Evolutionary conservation across 805 yeast species (phyloP).

Genomic region (Candida loeiensis): DNA sequence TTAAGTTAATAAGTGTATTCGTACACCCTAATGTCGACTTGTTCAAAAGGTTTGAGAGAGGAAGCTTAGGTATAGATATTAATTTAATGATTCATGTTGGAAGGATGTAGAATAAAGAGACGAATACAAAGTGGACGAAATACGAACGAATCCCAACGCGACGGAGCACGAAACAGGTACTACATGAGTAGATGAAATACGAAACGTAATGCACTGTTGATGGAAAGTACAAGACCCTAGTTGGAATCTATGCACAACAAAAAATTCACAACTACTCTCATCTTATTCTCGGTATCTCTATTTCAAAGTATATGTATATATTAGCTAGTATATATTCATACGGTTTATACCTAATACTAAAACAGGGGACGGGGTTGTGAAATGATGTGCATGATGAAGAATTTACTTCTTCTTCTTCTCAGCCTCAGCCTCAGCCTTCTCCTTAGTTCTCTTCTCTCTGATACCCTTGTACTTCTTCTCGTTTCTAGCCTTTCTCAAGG

Average conservation of each 20-base stretch:
- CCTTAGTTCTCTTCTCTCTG: conserved; percentile 97
- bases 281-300: background rate
- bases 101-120: background rate
- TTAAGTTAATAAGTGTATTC: conserved; percentile 19
- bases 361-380: conserved; percentile 5
- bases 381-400: conserved; percentile 5
- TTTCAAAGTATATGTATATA: conserved; percentile 8
- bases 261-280: background rate
- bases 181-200: too few relatives aligned
- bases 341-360: conserved; percentile 7
- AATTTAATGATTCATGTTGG: conserved; percentile 6
- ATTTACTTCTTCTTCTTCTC: conserved; percentile 91
- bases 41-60: too few relatives aligned
- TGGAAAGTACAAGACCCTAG: background rate
- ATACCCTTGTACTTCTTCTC: conserved; percentile 91
- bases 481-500: conserved; percentile 93
- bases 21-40: conserved; percentile 1
- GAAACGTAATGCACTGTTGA: too few relatives aligned
- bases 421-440: conserved; percentile 98
- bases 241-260: background rate
- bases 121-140: background rate
- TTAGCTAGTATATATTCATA: conserved; percentile 10
- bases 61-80: conserved; percentile 4
- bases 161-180: too few relatives aligned
- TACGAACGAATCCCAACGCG: too few relatives aligned